Evolutionary conservation across 768 basidiomycete species (phyloP).

Genomic region (Tephrocybe sp.): DNA sequence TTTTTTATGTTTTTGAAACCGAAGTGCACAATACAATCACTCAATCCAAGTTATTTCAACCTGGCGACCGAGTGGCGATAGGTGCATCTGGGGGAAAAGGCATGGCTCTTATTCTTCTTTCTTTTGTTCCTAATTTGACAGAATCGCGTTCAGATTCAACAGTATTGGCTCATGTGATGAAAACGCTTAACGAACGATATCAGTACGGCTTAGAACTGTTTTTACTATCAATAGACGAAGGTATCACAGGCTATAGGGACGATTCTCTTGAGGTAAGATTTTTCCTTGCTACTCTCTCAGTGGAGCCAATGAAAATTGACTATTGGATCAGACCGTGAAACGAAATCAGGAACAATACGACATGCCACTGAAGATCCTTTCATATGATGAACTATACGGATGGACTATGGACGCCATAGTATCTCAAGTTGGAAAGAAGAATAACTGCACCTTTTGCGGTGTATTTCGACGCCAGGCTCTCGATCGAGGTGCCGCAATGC

Average conservation of each 20-base stretch:
- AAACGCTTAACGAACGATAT: slow-evolving; percentile 90
- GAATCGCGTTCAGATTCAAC: slow-evolving; percentile 73
- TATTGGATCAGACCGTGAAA: slow-evolving; percentile 81
- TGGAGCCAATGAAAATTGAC: neutral
- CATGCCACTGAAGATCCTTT: slow-evolving; percentile 93
- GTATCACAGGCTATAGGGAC: slow-evolving; percentile 96
- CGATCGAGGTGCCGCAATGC: slow-evolving; percentile 86
- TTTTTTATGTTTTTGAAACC: slow-evolving; percentile 96
- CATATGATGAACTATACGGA: slow-evolving; percentile 94
- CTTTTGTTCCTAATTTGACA: neutral
- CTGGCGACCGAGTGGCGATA: slow-evolving; percentile 92
- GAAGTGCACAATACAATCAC: slow-evolving; percentile 97
- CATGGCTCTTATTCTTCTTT: slow-evolving; percentile 22
- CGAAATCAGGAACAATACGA: slow-evolving; percentile 94
- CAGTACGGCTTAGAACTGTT: slow-evolving; percentile 89
- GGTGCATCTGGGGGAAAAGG: slow-evolving; percentile 99
- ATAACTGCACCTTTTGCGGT: slow-evolving; percentile 99
- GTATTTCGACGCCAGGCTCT: slow-evolving; percentile 96
- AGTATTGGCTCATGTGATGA: slow-evolving; percentile 96
- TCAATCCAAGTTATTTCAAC: slow-evolving; percentile 77
- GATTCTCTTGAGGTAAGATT: slow-evolving; percentile 84
- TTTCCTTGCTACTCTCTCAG: neutral
- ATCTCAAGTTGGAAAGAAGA: slow-evolving; percentile 91
- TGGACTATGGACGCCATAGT: slow-evolving; percentile 99
- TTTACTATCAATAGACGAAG: slow-evolving; percentile 96